Conservation (phyloP, 1,284 basidiomycete species). For the Ganoderma resinaceum region DNA sequence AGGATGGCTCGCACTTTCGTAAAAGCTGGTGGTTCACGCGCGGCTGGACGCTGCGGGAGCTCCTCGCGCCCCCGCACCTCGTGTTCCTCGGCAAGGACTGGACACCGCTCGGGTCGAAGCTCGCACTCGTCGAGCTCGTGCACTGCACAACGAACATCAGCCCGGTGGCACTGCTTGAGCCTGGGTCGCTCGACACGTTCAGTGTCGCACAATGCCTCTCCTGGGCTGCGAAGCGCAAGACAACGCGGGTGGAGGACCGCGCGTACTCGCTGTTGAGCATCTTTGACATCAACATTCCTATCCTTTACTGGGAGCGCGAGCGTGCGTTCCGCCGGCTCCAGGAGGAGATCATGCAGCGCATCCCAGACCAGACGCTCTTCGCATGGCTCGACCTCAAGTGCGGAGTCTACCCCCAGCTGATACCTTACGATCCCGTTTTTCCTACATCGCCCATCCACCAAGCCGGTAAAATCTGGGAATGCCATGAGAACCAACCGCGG, state of each 20-base stretch:
- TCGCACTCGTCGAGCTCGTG: not conserved
- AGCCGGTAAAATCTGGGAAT: too few species aligned
- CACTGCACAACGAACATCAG: not conserved
- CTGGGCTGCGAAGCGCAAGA: not conserved
- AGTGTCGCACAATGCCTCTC: not conserved
- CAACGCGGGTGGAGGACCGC: not conserved
- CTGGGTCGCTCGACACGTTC: not conserved
- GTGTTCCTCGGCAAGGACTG: not conserved
- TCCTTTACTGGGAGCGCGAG: not conserved
- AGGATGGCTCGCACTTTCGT: not conserved
- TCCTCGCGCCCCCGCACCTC: not conserved
- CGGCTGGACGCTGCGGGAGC: too few species aligned
- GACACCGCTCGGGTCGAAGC: not conserved
- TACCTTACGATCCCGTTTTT: not conserved
- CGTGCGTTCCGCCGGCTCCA: too few species aligned
- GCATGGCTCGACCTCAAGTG: not conserved
- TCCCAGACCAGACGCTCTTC: not conserved
- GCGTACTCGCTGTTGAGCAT: not conserved
- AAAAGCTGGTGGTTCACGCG: too few species aligned
- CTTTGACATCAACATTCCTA: not conserved
- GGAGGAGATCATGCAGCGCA: not conserved
- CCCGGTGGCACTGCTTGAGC: not conserved
- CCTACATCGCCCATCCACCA: too few species aligned
- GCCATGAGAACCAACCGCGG: too few species aligned
- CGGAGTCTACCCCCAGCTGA: not conserved